phyloP scores from a whole-genome alignment of 2,329 filamentous ascomycete species.

The Graphiopsis chlorocephala region DNA sequence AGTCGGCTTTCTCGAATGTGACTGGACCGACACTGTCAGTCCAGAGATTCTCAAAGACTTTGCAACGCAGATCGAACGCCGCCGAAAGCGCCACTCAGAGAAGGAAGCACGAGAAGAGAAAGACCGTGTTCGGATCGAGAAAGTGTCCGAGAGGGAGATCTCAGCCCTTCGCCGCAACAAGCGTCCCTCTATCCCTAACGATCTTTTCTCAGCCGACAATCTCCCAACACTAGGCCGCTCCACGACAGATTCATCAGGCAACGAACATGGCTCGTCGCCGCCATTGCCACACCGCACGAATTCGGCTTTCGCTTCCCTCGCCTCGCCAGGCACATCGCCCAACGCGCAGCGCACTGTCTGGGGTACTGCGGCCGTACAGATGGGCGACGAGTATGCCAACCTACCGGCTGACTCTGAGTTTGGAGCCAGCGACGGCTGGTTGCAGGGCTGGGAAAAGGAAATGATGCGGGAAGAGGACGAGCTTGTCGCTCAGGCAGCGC shows the following conservation, averaged over 20 bases:
- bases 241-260: slow-evolving; percentile 23
- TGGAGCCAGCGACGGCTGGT: slow-evolving; percentile 73
- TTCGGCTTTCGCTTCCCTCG: slow-evolving; percentile 65
- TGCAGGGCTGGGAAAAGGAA: slow-evolving; percentile 78
- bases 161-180: slow-evolving; percentile 63
- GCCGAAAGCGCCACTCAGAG: slow-evolving; percentile 74
- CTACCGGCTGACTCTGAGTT: slow-evolving; percentile 38
- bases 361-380: slow-evolving; percentile 72
- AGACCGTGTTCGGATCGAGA: slow-evolving; percentile 77
- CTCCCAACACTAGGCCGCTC: slow-evolving; percentile 29
- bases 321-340: slow-evolving; percentile 78
- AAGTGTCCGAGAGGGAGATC: slow-evolving; percentile 68
- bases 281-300: slow-evolving; percentile 56
- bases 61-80: slow-evolving; percentile 69
- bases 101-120: slow-evolving; percentile 86
- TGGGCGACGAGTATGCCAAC: slow-evolving; percentile 53
- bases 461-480: slow-evolving; percentile 61
- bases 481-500: slow-evolving; percentile 50
- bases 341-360: slow-evolving; percentile 77
- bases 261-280: slow-evolving; percentile 33
- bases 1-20: slow-evolving; percentile 86
- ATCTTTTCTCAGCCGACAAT: slow-evolving; percentile 34
- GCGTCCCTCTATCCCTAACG: slow-evolving; percentile 51
- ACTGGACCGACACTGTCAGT: slow-evolving; percentile 87
- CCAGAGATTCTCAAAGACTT: slow-evolving; percentile 73